Evolutionary conservation across 2,329 filamentous ascomycete genomes (phyloP).

Genomic region (Cladophialophora exuberans): DNA sequence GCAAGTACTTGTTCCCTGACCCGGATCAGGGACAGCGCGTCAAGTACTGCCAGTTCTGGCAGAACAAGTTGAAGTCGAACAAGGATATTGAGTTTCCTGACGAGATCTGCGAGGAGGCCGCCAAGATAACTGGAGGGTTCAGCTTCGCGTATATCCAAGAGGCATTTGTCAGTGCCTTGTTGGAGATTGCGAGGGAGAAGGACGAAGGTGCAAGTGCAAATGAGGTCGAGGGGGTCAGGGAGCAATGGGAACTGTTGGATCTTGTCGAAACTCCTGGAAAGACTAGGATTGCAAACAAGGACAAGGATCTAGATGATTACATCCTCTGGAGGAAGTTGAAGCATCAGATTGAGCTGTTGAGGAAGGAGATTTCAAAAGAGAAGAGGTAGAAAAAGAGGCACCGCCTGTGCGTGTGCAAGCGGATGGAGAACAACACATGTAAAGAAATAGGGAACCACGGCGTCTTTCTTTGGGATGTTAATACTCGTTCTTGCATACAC

Average conservation of each 20-base stretch:
- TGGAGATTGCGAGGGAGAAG: slow-evolving; percentile 37
- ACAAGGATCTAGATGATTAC: slow-evolving; percentile 42
- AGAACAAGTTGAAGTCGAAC: slow-evolving; percentile 33
- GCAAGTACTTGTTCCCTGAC: slow-evolving; percentile 51
- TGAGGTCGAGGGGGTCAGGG: slow-evolving; percentile 10
- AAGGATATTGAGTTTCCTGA: slow-evolving; percentile 45
- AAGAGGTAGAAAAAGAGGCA: not conserved
- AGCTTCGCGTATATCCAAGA: slow-evolving; percentile 53
- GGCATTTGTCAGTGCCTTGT: slow-evolving; percentile 45
- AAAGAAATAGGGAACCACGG: too few relatives aligned
- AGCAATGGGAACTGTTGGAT: slow-evolving; percentile 25
- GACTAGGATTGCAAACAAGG: not conserved
- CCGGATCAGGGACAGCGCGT: slow-evolving; percentile 43
- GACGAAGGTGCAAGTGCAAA: not conserved
- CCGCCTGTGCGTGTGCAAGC: not conserved
- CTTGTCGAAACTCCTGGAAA: slow-evolving; percentile 11
- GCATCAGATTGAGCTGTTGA: slow-evolving; percentile 47
- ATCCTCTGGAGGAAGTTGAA: slow-evolving; percentile 47
- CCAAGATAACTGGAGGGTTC: slow-evolving; percentile 48
- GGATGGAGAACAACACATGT: slow-evolving; percentile 17
- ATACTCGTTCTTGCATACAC: too few relatives aligned
- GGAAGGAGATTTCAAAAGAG: slow-evolving; percentile 42
- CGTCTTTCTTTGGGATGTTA: too few relatives aligned
- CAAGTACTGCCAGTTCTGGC: slow-evolving; percentile 51
- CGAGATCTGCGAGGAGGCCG: slow-evolving; percentile 43